phyloP scores from a whole-genome alignment of 495 filamentous ascomycete genomes.

The Tuber umbilicatum region DNA sequence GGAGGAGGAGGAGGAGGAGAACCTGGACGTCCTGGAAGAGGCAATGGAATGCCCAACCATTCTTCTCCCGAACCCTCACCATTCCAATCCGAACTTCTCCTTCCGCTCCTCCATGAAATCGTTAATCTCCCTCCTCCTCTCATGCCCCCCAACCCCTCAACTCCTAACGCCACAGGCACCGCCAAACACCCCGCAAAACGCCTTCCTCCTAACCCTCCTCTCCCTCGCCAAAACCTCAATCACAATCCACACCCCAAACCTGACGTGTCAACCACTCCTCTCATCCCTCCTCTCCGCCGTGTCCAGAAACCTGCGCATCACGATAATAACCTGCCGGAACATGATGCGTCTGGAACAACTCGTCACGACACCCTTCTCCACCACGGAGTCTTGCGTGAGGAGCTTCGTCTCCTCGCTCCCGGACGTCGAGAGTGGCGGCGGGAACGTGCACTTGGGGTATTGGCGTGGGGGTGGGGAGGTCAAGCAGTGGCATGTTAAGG shows the following conservation, averaged over 20 bases:
- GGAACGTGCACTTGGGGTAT: conserved; percentile 5
- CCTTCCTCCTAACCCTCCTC: conserved; percentile 53
- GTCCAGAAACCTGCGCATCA: conserved; percentile 54
- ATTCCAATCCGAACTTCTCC: conserved; percentile 53
- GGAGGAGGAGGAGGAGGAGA: conserved; percentile 9
- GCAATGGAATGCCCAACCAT: conserved; percentile 45
- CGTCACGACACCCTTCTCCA: conserved; percentile 54
- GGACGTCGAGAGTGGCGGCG: not conserved
- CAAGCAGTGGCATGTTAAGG: conserved; percentile 64
- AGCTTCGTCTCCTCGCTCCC: not conserved
- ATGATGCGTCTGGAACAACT: conserved; percentile 73
- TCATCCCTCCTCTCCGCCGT: conserved; percentile 47
- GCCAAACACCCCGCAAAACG: conserved; percentile 62
- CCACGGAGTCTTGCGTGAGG: not conserved
- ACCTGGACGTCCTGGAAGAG: not conserved
- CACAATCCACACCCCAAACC: conserved; percentile 64
- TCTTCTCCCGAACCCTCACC: conserved; percentile 63
- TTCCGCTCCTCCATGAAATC: conserved; percentile 27
- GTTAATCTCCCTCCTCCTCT: conserved; percentile 24
- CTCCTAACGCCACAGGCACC: conserved; percentile 50
- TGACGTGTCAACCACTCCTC: conserved; percentile 56
- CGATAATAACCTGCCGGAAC: conserved; percentile 55
- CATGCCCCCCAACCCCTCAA: not conserved
- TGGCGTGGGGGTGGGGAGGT: conserved; percentile 45
- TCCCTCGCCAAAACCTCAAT: conserved; percentile 50